A percentile compares a stretch with the other conserved stretches of the same genome.
Conservation (phyloP, 768 basidiomycete species). For the Boletus subparvulus region DNA sequence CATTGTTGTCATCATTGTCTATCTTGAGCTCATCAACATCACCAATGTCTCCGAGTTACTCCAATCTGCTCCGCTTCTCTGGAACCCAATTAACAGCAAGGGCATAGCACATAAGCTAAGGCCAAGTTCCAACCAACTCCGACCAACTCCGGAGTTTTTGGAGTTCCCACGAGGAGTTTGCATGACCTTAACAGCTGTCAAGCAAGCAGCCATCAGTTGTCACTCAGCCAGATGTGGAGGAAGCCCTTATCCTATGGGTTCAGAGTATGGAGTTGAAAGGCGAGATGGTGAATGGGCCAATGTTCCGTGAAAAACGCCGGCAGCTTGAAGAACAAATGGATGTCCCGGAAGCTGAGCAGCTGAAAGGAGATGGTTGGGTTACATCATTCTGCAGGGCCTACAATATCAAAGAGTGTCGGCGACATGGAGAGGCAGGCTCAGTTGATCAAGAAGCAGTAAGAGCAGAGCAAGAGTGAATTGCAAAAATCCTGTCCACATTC, state of each 20-base stretch:
- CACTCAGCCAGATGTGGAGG: neutral
- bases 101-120: too few relatives aligned
- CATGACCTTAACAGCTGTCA: too few relatives aligned
- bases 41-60: too few relatives aligned
- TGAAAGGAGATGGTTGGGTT: neutral
- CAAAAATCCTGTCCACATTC: neutral
- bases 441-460: neutral
- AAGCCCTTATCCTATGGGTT: neutral
- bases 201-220: neutral
- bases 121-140: too few relatives aligned
- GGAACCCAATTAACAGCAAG: too few relatives aligned
- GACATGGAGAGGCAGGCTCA: neutral
- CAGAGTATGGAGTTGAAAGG: neutral
- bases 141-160: too few relatives aligned
- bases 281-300: neutral
- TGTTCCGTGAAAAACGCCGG: neutral
- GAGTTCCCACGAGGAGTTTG: too few relatives aligned
- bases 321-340: neutral
- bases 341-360: neutral
- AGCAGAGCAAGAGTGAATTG: too few relatives aligned
- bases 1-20: too few relatives aligned
- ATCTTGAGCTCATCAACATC: too few relatives aligned
- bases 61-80: too few relatives aligned
- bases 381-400: neutral
- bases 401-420: neutral